Evolutionary conservation across 2,329 filamentous ascomycete species (phyloP), one percentile per base, ranked within the genome.

Genomic region (Berkeleyomyces rouxiae): DNA sequence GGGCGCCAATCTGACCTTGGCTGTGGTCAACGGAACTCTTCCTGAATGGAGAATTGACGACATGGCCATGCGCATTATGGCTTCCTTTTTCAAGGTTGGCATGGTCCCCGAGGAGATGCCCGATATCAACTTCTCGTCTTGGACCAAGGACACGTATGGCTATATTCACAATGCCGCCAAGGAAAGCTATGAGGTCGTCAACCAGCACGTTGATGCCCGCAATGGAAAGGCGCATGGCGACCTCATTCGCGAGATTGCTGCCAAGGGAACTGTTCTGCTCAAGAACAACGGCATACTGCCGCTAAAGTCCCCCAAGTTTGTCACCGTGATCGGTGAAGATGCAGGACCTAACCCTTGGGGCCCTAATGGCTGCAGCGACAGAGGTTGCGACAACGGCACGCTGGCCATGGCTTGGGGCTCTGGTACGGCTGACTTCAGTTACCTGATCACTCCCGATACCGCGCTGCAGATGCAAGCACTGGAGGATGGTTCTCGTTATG

Each of bases 1-100:
- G 87, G 92, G 92, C 7, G 76, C 84, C 37, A 97, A 97, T 73
- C 73, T 97, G 68, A 96, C 92, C 1, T 76, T 95, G 58, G 88
- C 88, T 1, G 84, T 96, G 4, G 74, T 95, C 68, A 96, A 97
- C 70, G 91, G 91, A 43, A 96, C 90, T 0, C 76, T 97, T 40
- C 89, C 92, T 0, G 83, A 88, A 67, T 95, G 87, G 81, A 83
- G 92, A 59, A 72, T 97, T 7, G 91, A 96, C 68, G 93, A 97
- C 70, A 95, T 96, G 86, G 88, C 83, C 4, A 86, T 90, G 73
- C 84, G 93, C 68, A 95, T 87, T 70, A 85, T 87, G 82, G 79
- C 84, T 4, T 77, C 83, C 47, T 83, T 81, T 70, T 87, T 85
- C 76, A 86, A 86, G 72, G 82, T 85, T 44, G 82, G 82, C 60